A percentile compares a stretch with the other conserved stretches of the same genome.
phyloP scores from a whole-genome alignment of 805 yeast genomes.

The Candida coquimbonensis region DNA sequence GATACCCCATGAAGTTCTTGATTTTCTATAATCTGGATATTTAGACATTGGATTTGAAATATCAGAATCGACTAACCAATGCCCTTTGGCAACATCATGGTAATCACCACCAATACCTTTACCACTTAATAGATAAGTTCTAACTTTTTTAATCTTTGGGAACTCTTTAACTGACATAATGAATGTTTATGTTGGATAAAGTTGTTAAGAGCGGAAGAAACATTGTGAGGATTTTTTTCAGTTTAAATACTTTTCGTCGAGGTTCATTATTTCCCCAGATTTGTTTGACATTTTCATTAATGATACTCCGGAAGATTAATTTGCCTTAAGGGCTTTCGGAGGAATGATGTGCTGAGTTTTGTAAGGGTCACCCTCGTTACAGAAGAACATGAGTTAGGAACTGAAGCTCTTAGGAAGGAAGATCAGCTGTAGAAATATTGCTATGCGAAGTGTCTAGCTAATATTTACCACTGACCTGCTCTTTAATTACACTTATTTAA shows the following conservation, averaged over 20 bases:
- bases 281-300: neutral
- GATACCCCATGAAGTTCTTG: slow-evolving; percentile 44
- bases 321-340: no score
- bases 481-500: no score
- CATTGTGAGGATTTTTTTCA: neutral
- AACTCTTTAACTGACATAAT: slow-evolving; percentile 25
- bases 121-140: slow-evolving; percentile 36
- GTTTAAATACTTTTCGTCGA: neutral
- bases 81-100: slow-evolving; percentile 42
- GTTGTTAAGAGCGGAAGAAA: neutral
- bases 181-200: neutral
- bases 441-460: no score
- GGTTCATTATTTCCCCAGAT: neutral
- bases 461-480: no score
- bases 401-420: no score
- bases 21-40: slow-evolving; percentile 36
- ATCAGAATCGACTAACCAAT: slow-evolving; percentile 41
- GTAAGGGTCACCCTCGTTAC: no score
- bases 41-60: slow-evolving; percentile 46
- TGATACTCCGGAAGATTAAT: no score
- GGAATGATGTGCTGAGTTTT: no score
- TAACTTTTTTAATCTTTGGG: slow-evolving; percentile 37
- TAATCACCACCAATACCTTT: slow-evolving; percentile 46
- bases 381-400: no score
- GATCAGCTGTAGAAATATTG: no score